A percentile compares a stretch with the other conserved stretches of the same genome.
phyloP scores from a whole-genome alignment of 257 asterid genomes.

The Mitragyna speciosa region DNA sequence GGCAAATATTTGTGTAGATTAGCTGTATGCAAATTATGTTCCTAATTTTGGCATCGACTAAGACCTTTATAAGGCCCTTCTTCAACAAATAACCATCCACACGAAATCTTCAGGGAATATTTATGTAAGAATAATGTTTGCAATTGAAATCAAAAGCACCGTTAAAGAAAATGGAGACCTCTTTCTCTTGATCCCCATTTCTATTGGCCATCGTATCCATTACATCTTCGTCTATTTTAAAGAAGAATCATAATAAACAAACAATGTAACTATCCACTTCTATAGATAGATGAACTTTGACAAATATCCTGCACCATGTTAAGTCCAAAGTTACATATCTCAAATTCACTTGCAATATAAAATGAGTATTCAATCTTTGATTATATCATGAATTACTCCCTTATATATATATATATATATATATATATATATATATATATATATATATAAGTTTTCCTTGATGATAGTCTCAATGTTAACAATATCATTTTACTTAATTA shows the following conservation, averaged over 20 bases:
- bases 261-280: not conserved
- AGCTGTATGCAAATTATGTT: not conserved
- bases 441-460: not conserved
- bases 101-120: constrained; percentile 6
- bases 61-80: not conserved
- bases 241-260: not conserved
- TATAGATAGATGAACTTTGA: not conserved
- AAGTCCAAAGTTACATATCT: no score
- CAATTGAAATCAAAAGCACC: not conserved
- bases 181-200: not conserved
- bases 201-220: not conserved
- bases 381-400: not conserved
- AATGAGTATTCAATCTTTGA: not conserved
- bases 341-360: no score
- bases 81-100: not conserved
- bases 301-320: not conserved
- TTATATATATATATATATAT: no score
- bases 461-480: not conserved
- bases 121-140: constrained; percentile 3
- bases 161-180: constrained; percentile 10
- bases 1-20: not conserved
- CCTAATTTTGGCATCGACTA: constrained; percentile 9
- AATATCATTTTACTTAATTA: not conserved
- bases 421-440: no score
- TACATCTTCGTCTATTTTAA: not conserved